Percentiles rank a stretch among this genome's conserved stretches.
These are phyloP conservation scores for Venturia aucupariae DNA, from an alignment of 2,329 filamentous ascomycete species.

Conservation along the genomic window DNA sequence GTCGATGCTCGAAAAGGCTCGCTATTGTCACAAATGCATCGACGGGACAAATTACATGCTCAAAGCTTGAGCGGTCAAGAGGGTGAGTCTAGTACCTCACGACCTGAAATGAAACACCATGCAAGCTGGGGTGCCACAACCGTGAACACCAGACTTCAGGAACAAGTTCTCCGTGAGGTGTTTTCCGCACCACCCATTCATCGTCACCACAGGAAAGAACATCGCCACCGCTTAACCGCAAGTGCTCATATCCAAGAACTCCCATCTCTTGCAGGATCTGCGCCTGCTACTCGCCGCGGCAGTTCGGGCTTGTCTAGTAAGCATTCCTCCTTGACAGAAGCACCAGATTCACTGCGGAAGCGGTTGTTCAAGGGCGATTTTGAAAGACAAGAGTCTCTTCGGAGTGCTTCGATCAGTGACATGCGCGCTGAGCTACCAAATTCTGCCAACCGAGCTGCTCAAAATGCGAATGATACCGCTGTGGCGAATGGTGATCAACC, in stretches of 20 bases:
- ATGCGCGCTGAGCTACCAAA: background rate
- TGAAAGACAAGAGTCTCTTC: conserved; percentile 21
- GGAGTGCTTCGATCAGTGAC: conserved; percentile 1
- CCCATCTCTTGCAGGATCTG: conserved; percentile 18
- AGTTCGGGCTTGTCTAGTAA: conserved; percentile 29
- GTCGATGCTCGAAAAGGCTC: conserved; percentile 21
- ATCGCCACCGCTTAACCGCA: conserved; percentile 1
- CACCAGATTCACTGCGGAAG: conserved; percentile 29
- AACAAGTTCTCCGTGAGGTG: conserved; percentile 87
- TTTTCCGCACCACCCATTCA: conserved; percentile 78
- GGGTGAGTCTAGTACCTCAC: conserved; percentile 19
- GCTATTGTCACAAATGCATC: conserved; percentile 25
- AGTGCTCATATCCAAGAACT: background rate
- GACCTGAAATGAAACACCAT: conserved; percentile 39
- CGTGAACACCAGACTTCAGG: conserved; percentile 77
- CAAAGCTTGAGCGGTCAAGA: background rate
- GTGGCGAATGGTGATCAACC: conserved; percentile 21
- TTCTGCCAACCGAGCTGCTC: background rate
- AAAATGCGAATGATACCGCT: background rate
- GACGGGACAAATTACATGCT: conserved; percentile 17
- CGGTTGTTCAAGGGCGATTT: conserved; percentile 34
- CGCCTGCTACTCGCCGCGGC: conserved; percentile 28
- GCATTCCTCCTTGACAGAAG: conserved; percentile 21
- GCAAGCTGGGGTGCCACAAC: conserved; percentile 80
- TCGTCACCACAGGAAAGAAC: conserved; percentile 42